Evolutionary conservation across 2,329 filamentous ascomycete species (phyloP).

Genomic region (Claviceps maximensis): DNA sequence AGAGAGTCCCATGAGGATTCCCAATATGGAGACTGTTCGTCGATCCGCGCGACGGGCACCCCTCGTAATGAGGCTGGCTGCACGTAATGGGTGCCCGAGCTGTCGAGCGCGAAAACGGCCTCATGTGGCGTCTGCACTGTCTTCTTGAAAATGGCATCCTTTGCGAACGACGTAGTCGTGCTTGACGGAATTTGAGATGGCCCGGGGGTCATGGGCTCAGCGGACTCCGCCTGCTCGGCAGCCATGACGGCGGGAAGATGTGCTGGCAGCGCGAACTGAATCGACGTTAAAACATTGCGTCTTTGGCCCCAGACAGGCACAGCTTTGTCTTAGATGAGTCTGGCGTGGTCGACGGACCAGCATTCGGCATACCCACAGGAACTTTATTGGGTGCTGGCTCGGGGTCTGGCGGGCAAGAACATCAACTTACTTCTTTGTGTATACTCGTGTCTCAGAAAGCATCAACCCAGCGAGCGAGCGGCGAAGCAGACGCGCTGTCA

Average conservation of each 20-base stretch:
- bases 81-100: conserved; percentile 13
- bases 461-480: too few species aligned
- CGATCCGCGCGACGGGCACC: conserved; percentile 16
- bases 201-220: neutral
- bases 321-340: neutral
- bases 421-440: too few species aligned
- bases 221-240: neutral
- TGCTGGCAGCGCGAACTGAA: neutral
- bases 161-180: neutral
- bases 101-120: conserved; percentile 10
- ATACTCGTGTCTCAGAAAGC: too few species aligned
- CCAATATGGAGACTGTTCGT: conserved; percentile 19
- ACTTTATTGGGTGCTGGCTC: too few species aligned
- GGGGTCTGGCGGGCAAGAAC: too few species aligned
- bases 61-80: conserved; percentile 14
- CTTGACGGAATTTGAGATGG: neutral
- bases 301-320: too few species aligned
- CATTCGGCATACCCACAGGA: too few species aligned
- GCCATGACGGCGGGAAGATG: neutral
- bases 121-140: conserved; percentile 6
- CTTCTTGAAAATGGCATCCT: conserved; percentile 7
- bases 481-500: neutral
- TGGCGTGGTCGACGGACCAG: too few species aligned
- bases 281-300: neutral
- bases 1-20: conserved; percentile 18